Evolutionary conservation across 352 stramenopile genomes (phyloP).

Genomic region (Pythium rishiriense): DNA sequence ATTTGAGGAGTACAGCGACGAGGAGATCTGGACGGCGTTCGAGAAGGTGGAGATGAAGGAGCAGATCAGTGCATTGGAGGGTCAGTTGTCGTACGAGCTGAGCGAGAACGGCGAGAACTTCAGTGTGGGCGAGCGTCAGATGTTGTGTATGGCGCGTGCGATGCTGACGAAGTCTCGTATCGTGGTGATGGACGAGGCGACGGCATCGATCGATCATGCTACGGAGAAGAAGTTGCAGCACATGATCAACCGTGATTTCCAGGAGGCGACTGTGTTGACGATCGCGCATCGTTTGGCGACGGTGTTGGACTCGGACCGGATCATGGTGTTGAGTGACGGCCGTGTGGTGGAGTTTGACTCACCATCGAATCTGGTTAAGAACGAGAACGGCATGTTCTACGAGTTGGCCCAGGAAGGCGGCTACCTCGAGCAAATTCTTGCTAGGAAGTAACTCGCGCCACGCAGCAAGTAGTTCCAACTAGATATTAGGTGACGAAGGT

Average conservation of each 20-base stretch:
- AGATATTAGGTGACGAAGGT: too few species aligned
- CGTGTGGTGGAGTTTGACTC: neutral
- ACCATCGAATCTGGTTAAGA: neutral
- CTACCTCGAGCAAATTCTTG: too few species aligned
- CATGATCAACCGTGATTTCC: too few species aligned
- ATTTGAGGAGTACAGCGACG: too few species aligned
- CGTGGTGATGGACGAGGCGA: slow-evolving; percentile 95
- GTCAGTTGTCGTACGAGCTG: slow-evolving; percentile 25
- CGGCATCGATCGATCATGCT: slow-evolving; percentile 47
- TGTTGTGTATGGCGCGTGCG: slow-evolving; percentile 34
- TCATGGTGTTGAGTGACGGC: neutral
- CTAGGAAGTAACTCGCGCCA: too few species aligned
- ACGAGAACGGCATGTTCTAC: neutral
- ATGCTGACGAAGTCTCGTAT: slow-evolving; percentile 59
- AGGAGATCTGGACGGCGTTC: slow-evolving; percentile 73
- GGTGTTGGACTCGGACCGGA: neutral
- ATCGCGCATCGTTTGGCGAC: neutral
- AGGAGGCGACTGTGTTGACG: too few species aligned
- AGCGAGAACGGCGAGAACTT: slow-evolving; percentile 91
- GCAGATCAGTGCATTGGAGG: slow-evolving; percentile 15
- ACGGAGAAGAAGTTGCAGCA: too few species aligned
- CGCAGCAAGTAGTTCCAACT: too few species aligned
- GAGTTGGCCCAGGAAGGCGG: neutral
- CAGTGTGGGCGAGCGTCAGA: slow-evolving; percentile 90
- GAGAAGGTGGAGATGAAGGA: slow-evolving; percentile 63